Evolutionary conservation across 1,284 basidiomycete species (phyloP), one percentile per base, ranked within the genome.

Genomic region (Cutaneotrichosporon cyanovorans): DNA sequence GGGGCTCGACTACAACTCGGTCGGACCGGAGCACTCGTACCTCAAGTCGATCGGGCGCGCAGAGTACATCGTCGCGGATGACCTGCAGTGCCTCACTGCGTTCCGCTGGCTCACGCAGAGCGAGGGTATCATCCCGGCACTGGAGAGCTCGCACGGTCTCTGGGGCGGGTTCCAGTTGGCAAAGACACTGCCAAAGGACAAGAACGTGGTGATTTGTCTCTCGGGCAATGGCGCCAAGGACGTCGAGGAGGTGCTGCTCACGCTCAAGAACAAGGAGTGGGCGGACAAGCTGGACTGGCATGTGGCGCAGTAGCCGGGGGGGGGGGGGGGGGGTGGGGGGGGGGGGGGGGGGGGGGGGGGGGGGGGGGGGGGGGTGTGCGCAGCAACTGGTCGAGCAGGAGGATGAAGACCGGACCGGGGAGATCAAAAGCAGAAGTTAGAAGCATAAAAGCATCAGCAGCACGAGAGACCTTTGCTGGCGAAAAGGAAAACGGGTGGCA

Each of bases 1-100:
- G 42, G 95, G 70, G 48, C 60, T 68, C 48, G 71, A 72, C 59
- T 73, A 72, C 55, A 62, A 62, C 65, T 75, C 53, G 67, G 95
- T 98, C 43, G 95, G 95, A 14, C 95, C 95, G 8, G 93, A 99
- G 72, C 93, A 97, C 69, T 85, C 92, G 40, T 95, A 85, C 84
- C 76, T 99, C 66, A 97, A 97, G 73, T 88, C 95, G 65, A 84
- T 83, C 2, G 87, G 88, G 15, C 77, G 95, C 45, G 95, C 91
- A 0, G 88, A 97, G 67, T 98, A 97, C 72, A 80, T 85, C 15
- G 83, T 80, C 11, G 93, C 93, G 9, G 96, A 88, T 2, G 95
- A 98, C 64, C 85, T 92, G 64, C 79, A 99, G 65, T 91, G 90
- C 4, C 76, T 98, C 30, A 78, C 87, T 35, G 95, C 90, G 0